Percentiles rank a stretch among this genome's conserved stretches.
phyloP scores from a whole-genome alignment of 768 basidiomycete genomes.

The Sarcomyxa edulis region DNA sequence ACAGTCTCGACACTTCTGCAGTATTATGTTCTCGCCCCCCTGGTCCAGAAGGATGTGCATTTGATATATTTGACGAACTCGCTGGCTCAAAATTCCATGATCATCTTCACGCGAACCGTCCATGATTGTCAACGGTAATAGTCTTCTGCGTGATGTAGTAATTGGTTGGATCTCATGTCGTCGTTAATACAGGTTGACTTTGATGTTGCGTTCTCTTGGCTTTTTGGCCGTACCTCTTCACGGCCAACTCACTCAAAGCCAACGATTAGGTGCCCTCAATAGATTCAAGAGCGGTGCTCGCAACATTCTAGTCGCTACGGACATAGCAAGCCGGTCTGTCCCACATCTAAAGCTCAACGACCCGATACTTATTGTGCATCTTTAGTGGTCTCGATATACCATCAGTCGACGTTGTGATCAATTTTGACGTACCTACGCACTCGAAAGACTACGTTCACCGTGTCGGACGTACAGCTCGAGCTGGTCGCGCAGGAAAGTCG shows the following conservation, averaged over 20 bases:
- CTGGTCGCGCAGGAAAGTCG: constrained; percentile 94
- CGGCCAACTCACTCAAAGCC: constrained; percentile 91
- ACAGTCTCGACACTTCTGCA: constrained; percentile 94
- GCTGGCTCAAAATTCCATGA: constrained; percentile 87
- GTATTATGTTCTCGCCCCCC: constrained; percentile 91
- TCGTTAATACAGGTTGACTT: constrained; percentile 55
- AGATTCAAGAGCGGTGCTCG: constrained; percentile 97
- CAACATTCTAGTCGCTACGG: constrained; percentile 90
- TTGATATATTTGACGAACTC: constrained; percentile 86
- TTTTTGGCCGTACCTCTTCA: constrained; percentile 96
- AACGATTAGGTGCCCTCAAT: constrained; percentile 85
- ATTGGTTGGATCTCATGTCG: background rate
- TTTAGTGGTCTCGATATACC: constrained; percentile 91
- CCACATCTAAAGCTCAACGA: background rate
- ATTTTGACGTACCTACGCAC: constrained; percentile 96
- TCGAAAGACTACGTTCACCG: constrained; percentile 99
- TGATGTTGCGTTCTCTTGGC: constrained; percentile 84
- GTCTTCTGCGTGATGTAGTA: too few species aligned
- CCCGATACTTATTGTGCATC: background rate
- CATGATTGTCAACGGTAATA: constrained; percentile 83
- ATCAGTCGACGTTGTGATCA: constrained; percentile 93
- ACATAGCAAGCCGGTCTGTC: constrained; percentile 88
- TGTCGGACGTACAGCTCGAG: constrained; percentile 95
- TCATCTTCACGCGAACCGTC: constrained; percentile 95
- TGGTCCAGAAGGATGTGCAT: constrained; percentile 88